Base-by-base conservation (phyloP, 2,329 filamentous ascomycete species). In the Coniochaeta prunicola region DNA sequence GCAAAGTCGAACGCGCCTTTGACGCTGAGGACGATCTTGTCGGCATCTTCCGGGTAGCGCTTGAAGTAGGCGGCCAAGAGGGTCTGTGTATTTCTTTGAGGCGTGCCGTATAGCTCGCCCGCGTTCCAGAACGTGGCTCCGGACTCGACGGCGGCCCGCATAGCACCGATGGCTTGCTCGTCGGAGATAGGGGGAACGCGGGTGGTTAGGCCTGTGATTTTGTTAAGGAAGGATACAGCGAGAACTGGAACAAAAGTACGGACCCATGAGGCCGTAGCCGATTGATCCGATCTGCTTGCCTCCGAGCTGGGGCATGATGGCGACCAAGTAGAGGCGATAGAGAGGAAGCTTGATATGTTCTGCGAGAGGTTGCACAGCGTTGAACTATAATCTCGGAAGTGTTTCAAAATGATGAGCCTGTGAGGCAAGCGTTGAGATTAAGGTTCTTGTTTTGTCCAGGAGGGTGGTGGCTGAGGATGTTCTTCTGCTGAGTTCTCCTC, bases 241-340 rank as follows among this genome's bases (percentile, higher is more conserved):
- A n/a, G n/a, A n/a, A n/a, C n/a, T n/a, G n/a, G n/a, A n/a, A n/a
- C n/a, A n/a, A n/a, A n/a, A n/a, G n/a, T n/a, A n/a, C n/a, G n/a
- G n/a, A n/a, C n/a, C n/a, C n/a, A 83, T 81, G 54, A 83, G 74
- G 61, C 81, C 81, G 63, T 76, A 81, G 67, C 80, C 81, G 48
- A 77, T 77, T 21, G 70, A 64, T 50, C 79, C 78, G 57, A 83
- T 69, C 65, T 73, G 65, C 60, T 75, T 76, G 62, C 73, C 74
- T 19, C 54, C 31, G 34, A 59, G 58, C 6, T 31, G 28, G 54
- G 58, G 58, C 58, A 59, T 59, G 17, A 17, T 59, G 36, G 58
- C 21, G 36, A 55, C 36, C 28, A 21, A 33, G 56, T 57, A 30
- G 17, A 8, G 31, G 31, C 7, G 13, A 34, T 50, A 9, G 17